Conservation (phyloP, 2,329 filamentous ascomycete genomes). For the Aureobasidium sp. region DNA sequence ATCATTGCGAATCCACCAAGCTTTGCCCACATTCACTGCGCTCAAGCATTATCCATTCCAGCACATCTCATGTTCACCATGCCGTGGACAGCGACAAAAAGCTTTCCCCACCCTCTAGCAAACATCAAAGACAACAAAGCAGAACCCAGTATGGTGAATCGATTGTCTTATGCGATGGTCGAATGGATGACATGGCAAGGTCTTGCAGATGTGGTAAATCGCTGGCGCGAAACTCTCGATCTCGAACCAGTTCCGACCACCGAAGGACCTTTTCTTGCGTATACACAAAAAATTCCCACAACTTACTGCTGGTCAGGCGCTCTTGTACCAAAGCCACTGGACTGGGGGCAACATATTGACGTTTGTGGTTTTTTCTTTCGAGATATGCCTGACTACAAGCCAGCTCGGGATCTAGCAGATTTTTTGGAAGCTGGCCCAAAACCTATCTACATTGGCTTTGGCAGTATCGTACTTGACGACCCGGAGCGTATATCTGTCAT, state of each 20-base stretch:
- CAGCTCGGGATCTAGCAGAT: slow-evolving; percentile 9
- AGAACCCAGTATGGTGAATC: slow-evolving; percentile 62
- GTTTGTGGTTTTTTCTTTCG: slow-evolving; percentile 32
- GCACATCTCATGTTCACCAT: slow-evolving; percentile 90
- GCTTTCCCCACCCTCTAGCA: slow-evolving; percentile 79
- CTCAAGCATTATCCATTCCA: slow-evolving; percentile 67
- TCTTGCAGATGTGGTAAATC: slow-evolving; percentile 18
- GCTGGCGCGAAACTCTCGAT: slow-evolving; percentile 15
- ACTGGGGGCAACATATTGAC: slow-evolving; percentile 5
- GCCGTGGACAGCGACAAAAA: slow-evolving; percentile 77
- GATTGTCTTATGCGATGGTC: slow-evolving; percentile 74
- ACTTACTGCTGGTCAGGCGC: slow-evolving; percentile 23
- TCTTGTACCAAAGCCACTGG: neutral
- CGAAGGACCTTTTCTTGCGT: neutral
- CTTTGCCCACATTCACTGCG: slow-evolving; percentile 68
- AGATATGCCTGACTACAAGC: slow-evolving; percentile 13
- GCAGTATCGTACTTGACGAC: slow-evolving; percentile 29
- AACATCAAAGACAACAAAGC: slow-evolving; percentile 72
- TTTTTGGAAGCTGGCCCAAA: slow-evolving; percentile 17
- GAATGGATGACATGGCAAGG: slow-evolving; percentile 95
- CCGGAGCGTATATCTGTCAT: slow-evolving; percentile 29
- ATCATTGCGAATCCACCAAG: slow-evolving; percentile 75
- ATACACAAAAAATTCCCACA: slow-evolving; percentile 16
- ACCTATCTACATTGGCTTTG: slow-evolving; percentile 21
- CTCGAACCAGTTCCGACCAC: slow-evolving; percentile 15